Evolutionary conservation across 805 yeast genomes (phyloP).

Genomic region (Komagataella phaffii): DNA sequence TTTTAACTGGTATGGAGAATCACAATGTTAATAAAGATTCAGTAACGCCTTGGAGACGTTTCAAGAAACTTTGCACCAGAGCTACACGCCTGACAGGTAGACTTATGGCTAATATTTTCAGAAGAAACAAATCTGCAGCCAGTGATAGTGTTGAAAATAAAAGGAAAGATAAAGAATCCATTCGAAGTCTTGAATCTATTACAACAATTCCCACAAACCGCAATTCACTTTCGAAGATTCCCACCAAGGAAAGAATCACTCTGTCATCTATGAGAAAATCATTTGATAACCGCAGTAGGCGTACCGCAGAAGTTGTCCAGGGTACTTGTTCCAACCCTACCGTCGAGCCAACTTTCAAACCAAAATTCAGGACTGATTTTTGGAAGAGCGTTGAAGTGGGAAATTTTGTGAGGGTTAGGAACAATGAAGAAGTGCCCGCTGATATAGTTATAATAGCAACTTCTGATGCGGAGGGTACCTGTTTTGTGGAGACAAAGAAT

Average conservation of each 20-base stretch:
- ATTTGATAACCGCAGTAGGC: conserved; percentile 5
- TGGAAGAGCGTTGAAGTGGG: conserved; percentile 72
- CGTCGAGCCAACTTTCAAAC: conserved; percentile 15
- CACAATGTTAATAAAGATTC: conserved; percentile 41
- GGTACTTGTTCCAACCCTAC: conserved; percentile 19
- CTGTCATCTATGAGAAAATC: conserved; percentile 2
- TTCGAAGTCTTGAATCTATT: not conserved
- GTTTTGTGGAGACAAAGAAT: conserved; percentile 57
- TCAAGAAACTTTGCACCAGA: conserved; percentile 42
- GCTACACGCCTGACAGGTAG: conserved; percentile 6
- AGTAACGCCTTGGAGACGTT: conserved; percentile 51
- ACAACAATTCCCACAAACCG: not conserved
- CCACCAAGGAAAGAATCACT: not conserved
- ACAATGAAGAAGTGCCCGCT: conserved; percentile 73
- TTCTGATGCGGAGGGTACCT: conserved; percentile 54
- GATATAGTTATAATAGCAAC: conserved; percentile 53
- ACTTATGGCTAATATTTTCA: conserved; percentile 2
- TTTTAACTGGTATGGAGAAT: conserved; percentile 39
- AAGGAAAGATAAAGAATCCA: not conserved
- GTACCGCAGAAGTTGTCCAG: conserved; percentile 11
- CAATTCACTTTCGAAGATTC: not conserved
- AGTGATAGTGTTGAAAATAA: not conserved
- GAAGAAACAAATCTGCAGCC: not conserved
- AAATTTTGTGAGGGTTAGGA: conserved; percentile 54
- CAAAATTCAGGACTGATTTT: conserved; percentile 21